Evolutionary conservation across 2,329 filamentous ascomycete species (phyloP).

Genomic region (Ophiostoma angusticollis): DNA sequence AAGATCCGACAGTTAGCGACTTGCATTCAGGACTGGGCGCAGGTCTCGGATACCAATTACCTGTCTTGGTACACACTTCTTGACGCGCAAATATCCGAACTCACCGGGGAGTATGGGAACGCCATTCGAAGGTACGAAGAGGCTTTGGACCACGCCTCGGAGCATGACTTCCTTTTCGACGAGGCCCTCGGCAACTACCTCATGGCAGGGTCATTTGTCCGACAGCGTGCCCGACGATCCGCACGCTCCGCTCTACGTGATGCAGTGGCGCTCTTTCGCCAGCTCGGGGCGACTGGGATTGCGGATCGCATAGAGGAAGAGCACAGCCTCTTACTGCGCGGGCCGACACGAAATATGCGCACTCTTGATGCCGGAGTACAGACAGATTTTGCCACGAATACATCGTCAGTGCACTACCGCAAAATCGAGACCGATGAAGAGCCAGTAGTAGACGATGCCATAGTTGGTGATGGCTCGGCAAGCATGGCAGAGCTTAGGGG

Average conservation of each 20-base stretch:
- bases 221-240: slow-evolving; percentile 51
- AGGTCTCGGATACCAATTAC: slow-evolving; percentile 58
- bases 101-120: slow-evolving; percentile 40
- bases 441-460: slow-evolving; percentile 28
- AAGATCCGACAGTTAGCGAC: slow-evolving; percentile 43
- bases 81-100: slow-evolving; percentile 55
- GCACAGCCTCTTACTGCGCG: slow-evolving; percentile 53
- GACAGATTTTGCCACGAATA: slow-evolving; percentile 50
- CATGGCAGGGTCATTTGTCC: slow-evolving; percentile 58
- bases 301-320: slow-evolving; percentile 55
- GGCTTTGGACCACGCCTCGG: slow-evolving; percentile 57
- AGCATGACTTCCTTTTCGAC: slow-evolving; percentile 55
- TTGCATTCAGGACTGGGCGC: slow-evolving; percentile 51
- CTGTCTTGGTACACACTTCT: slow-evolving; percentile 55
- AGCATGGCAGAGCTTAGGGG: slow-evolving; percentile 38
- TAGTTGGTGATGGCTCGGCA: slow-evolving; percentile 23
- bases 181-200: slow-evolving; percentile 63
- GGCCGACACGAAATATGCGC: slow-evolving; percentile 43
- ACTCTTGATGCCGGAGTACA: slow-evolving; percentile 54
- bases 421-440: slow-evolving; percentile 31
- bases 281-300: slow-evolving; percentile 56
- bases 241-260: slow-evolving; percentile 58
- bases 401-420: slow-evolving; percentile 38
- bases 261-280: slow-evolving; percentile 53
- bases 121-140: slow-evolving; percentile 56